Base-by-base conservation (phyloP, 1,139 yeast species). In the Yamadazyma dushanensis region DNA sequence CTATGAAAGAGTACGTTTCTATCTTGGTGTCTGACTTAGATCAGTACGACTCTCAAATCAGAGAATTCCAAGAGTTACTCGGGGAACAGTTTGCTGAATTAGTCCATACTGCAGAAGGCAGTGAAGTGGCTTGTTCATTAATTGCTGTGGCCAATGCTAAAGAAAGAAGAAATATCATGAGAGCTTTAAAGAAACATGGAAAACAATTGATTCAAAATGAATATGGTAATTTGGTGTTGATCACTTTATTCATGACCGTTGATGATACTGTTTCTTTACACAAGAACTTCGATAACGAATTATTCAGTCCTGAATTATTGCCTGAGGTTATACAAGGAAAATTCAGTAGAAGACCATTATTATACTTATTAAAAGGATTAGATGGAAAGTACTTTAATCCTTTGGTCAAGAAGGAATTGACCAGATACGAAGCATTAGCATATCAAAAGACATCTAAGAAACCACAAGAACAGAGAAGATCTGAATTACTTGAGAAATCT, bases 101-200 rank as follows among this genome's bases (percentile, higher is more conserved):
- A 57, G 96, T 90, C 22, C 98, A 92, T 57, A 92, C 98, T 1
- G 83, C 81, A 40, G 97, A 90, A 60, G 98, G 98, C 47, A 69
- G 90, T 34, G 95, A 87, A 52, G 97, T 88, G 39, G 97, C 97
- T 0, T 78, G 85, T 50, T 73, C 79, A 21, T 73, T 87, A 44
- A 71, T 92, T 40, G 88, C 96, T 1, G 71, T 77, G 44, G 94
- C 97, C 23, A 84, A 75, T 46, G 97, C 97, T 14, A 92, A 92
- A 66, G 97, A 92, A 66, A 83, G 97, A 70, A 92, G 90, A 63
- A 61, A 60, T 31, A 76, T 92, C 37, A 70, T 90, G 45, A 84
- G 77, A 61, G 60, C 83, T 14, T 73, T 92, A 59, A 86, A 82
- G 54, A 76, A 76, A 26, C 96, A 88, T 60, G 83, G 79, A 15